Evolutionary conservation across 1,284 basidiomycete species (phyloP).

Genomic region (Pseudozyma tsukubaensis): DNA sequence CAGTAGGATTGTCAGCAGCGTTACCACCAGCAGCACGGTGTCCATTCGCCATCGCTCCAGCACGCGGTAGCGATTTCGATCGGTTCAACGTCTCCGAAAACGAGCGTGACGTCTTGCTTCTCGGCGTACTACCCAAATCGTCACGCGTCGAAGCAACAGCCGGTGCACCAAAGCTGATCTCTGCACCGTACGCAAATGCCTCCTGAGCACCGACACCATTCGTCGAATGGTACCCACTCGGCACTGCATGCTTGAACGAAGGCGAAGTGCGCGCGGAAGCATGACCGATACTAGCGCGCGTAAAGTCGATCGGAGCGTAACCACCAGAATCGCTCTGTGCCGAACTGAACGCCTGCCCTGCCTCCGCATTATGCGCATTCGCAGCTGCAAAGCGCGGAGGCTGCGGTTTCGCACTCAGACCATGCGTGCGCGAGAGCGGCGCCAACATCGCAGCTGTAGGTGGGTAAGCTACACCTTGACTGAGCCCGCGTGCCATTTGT

Average conservation of each 20-base stretch:
- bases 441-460: slow-evolving; percentile 64
- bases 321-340: slow-evolving; percentile 53
- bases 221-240: slow-evolving; percentile 19
- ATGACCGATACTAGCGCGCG: slow-evolving; percentile 41
- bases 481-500: slow-evolving; percentile 64
- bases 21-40: slow-evolving; percentile 3
- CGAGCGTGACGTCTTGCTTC: slow-evolving; percentile 49
- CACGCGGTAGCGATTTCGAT: slow-evolving; percentile 53
- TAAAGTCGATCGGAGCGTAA: slow-evolving; percentile 33
- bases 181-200: slow-evolving; percentile 57
- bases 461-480: slow-evolving; percentile 57
- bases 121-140: slow-evolving; percentile 33
- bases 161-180: slow-evolving; percentile 56
- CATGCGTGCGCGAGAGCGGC: slow-evolving; percentile 61
- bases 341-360: slow-evolving; percentile 35
- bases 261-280: slow-evolving; percentile 55
- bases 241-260: slow-evolving; percentile 49
- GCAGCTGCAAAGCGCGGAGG: slow-evolving; percentile 28
- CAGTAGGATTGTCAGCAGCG: neutral
- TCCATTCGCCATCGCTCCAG: slow-evolving; percentile 24
- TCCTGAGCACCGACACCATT: slow-evolving; percentile 39
- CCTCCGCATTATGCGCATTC: slow-evolving; percentile 15
- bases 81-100: slow-evolving; percentile 57
- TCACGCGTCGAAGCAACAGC: slow-evolving; percentile 31
- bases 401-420: slow-evolving; percentile 54